Base-by-base conservation (phyloP, 2,329 filamentous ascomycete species). In the Aschersonia sp. region DNA sequence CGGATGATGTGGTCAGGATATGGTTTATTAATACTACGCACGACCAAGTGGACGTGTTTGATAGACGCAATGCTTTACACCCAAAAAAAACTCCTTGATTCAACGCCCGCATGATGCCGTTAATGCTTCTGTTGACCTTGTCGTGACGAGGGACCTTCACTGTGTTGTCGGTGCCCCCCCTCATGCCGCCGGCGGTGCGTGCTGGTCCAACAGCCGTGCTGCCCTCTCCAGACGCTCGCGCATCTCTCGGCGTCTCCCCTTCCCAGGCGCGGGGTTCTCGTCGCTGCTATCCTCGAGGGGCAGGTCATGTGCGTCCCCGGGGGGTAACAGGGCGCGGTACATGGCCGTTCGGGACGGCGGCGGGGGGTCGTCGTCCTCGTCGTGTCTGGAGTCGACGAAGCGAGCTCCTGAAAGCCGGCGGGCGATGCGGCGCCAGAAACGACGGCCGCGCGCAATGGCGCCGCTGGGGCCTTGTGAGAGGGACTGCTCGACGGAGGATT, bases 191-290 rank as follows among this genome's bases (percentile, higher is more conserved):
- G 42, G 5, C 4, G 35, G 32, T 6, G n/a, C 51, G 30, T 58
- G 56, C 43, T 59, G 56, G 31, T 56, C 54, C 40, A 72, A 58
- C 46, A 73, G 54, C 47, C 57, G 60, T 31, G 65, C 61, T 1
- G 71, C 70, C 31, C 69, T 59, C 41, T 59, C 56, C 31, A 73
- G 51, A 46, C 70, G 61, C 41, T 66, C 65, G 45, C 64, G 60
- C 50, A 59, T 66, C 44, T 65, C 60, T 44, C 54, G 20, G 20
- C 20, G 57, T 44, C 68, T 52, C 2, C 59, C 59, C 6, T 56
- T 56, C 41, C 50, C 53, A 7, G 51, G 50, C 5, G 50, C 53
- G 7, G 6, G 28, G 10, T 45, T 48, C 42, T 54, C 53, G 9
- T 56, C 54, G 35, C 56, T 56, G 47, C 55, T 61, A 31, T 59